phyloP scores from a whole-genome alignment of 306 rosid species.

The Cicer bijugum region DNA sequence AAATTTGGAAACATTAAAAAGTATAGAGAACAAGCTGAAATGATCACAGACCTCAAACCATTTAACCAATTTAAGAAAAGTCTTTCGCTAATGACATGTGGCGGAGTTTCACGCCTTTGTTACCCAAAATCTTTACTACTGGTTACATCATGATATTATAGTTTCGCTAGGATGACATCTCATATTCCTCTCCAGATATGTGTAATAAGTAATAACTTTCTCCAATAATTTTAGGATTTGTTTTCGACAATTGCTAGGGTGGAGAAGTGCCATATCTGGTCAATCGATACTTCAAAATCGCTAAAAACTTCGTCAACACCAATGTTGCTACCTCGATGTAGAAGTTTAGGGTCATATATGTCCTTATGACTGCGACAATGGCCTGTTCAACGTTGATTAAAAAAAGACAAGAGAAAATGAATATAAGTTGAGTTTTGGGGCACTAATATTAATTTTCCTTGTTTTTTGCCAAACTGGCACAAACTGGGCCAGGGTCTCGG shows the following conservation, averaged over 20 bases:
- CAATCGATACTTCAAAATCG: no score
- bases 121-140: background rate
- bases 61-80: background rate
- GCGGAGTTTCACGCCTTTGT: background rate
- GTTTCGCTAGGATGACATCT: conserved; percentile 18
- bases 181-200: conserved; percentile 1
- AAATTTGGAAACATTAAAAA: background rate
- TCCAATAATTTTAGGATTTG: background rate
- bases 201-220: background rate
- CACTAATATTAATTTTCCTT: no score
- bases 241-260: background rate
- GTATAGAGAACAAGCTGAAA: conserved; percentile 28
- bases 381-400: no score
- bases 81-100: background rate
- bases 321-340: no score
- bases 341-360: no score
- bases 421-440: no score
- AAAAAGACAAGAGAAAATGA: no score
- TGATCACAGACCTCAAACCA: conserved; percentile 14
- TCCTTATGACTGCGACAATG: no score
- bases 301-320: no score
- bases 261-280: no score
- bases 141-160: background rate
- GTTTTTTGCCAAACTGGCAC: no score
- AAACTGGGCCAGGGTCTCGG: no score